These are phyloP conservation scores for Metschnikowia bowlesiae DNA, from an alignment of 805 yeast species.

Conservation along the genomic window DNA sequence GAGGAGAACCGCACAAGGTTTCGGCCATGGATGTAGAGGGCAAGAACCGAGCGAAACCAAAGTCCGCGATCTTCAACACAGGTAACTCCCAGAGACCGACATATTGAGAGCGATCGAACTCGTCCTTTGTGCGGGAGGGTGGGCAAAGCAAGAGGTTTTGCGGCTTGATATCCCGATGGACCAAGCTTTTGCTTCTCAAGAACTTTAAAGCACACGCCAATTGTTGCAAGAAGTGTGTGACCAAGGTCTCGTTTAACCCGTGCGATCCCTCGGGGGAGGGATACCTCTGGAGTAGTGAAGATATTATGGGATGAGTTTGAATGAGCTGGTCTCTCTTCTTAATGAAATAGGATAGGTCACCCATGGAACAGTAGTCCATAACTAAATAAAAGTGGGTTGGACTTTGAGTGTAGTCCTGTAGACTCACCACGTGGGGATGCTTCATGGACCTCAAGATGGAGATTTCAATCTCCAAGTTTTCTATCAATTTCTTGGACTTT, in stretches of 20 bases:
- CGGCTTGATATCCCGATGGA: slow-evolving; percentile 94
- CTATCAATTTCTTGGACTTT: slow-evolving; percentile 80
- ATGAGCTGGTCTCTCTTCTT: slow-evolving; percentile 68
- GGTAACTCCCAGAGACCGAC: slow-evolving; percentile 89
- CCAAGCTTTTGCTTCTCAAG: slow-evolving; percentile 75
- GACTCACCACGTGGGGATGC: slow-evolving; percentile 89
- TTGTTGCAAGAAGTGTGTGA: slow-evolving; percentile 82
- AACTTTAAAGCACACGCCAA: slow-evolving; percentile 80
- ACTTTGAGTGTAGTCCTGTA: slow-evolving; percentile 80
- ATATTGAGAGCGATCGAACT: slow-evolving; percentile 53
- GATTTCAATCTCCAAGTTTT: slow-evolving; percentile 89
- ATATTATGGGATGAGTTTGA: slow-evolving; percentile 72
- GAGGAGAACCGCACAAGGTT: slow-evolving; percentile 94
- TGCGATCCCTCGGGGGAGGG: slow-evolving; percentile 76
- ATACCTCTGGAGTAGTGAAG: slow-evolving; percentile 69
- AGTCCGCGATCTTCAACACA: slow-evolving; percentile 88
- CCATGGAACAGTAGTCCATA: slow-evolving; percentile 96
- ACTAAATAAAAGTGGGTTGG: slow-evolving; percentile 75
- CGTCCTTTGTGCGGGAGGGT: slow-evolving; percentile 62
- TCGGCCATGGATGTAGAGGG: slow-evolving; percentile 95
- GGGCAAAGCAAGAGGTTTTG: slow-evolving; percentile 82
- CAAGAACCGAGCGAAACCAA: slow-evolving; percentile 93
- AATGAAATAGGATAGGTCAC: slow-evolving; percentile 87
- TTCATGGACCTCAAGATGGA: slow-evolving; percentile 80
- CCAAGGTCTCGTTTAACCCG: slow-evolving; percentile 76